Conservation (phyloP, 306 rosid species). For the Vigna trinervia region DNA sequence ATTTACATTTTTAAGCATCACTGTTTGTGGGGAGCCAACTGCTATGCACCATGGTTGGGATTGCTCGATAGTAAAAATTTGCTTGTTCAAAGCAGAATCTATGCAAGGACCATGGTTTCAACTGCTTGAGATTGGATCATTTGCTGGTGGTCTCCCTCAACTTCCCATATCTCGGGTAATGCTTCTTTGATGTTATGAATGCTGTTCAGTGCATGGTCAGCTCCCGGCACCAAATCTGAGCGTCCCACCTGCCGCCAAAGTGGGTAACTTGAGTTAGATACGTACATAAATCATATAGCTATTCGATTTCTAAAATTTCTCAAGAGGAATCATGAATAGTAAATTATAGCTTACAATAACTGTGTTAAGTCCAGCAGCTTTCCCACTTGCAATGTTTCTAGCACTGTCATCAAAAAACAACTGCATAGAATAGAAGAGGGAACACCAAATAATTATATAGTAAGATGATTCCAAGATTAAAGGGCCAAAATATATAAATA, state of each 20-base stretch:
- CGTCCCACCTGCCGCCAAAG: constrained; percentile 63
- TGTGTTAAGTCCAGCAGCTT: constrained; percentile 78
- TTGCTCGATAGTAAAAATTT: constrained; percentile 2
- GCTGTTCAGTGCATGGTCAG: constrained; percentile 68
- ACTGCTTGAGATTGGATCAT: constrained; percentile 27
- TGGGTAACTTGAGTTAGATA: constrained; percentile 18
- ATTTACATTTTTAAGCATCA: constrained; percentile 23
- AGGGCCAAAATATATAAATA: neutral
- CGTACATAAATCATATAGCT: neutral
- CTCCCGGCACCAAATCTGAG: constrained; percentile 64
- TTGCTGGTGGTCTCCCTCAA: constrained; percentile 21
- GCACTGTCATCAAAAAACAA: constrained; percentile 84
- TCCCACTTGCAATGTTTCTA: constrained; percentile 79
- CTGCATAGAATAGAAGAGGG: constrained; percentile 51
- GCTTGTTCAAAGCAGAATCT: constrained; percentile 13
- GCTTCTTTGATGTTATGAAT: constrained; percentile 78
- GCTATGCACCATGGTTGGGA: neutral
- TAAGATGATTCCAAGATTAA: constrained; percentile 28
- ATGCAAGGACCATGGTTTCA: constrained; percentile 45
- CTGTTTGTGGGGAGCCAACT: neutral
- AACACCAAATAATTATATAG: neutral
- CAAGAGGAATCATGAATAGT: neutral
- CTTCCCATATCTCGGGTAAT: constrained; percentile 65
- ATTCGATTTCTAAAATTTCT: neutral
- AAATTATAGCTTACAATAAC: constrained; percentile 69